Evolutionary conservation across 78 protist genomes (phyloP).

Genomic region (Cavenderia fasciculata): DNA sequence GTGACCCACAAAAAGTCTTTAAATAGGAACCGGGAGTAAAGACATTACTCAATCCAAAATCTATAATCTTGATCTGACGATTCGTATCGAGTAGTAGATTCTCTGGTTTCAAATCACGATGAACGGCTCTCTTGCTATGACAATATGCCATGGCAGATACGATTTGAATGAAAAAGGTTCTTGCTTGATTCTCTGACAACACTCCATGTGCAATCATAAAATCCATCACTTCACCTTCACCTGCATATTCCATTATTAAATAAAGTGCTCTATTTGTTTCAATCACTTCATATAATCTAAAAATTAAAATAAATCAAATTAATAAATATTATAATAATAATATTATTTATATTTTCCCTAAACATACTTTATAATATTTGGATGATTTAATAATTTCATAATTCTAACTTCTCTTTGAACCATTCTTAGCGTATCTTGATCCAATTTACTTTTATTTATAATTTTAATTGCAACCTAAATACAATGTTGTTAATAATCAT

Average conservation of each 20-base stretch:
- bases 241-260: constrained; percentile 88
- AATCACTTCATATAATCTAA: constrained; percentile 79
- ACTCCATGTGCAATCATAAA: constrained; percentile 87
- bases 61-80: constrained; percentile 91
- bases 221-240: constrained; percentile 91
- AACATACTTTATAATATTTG: constrained; percentile 67
- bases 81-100: constrained; percentile 91
- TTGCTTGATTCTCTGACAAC: constrained; percentile 85
- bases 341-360: not conserved
- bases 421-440: constrained; percentile 66
- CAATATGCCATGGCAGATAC: constrained; percentile 88
- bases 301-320: not conserved
- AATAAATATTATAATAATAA: not conserved
- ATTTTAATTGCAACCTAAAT: constrained; percentile 82
- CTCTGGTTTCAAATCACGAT: constrained; percentile 92
- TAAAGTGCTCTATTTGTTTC: constrained; percentile 73
- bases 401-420: constrained; percentile 83
- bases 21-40: constrained; percentile 80
- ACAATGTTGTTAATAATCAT: not conserved
- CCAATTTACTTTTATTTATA: constrained; percentile 70
- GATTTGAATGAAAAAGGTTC: constrained; percentile 87
- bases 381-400: constrained; percentile 77
- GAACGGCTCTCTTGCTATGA: constrained; percentile 80
- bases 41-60: constrained; percentile 91
- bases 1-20: constrained; percentile 94